A percentile compares a stretch with the other conserved stretches of the same genome.
phyloP scores from a whole-genome alignment of 2,329 filamentous ascomycete species.

The Knoxdaviesia capensis region DNA sequence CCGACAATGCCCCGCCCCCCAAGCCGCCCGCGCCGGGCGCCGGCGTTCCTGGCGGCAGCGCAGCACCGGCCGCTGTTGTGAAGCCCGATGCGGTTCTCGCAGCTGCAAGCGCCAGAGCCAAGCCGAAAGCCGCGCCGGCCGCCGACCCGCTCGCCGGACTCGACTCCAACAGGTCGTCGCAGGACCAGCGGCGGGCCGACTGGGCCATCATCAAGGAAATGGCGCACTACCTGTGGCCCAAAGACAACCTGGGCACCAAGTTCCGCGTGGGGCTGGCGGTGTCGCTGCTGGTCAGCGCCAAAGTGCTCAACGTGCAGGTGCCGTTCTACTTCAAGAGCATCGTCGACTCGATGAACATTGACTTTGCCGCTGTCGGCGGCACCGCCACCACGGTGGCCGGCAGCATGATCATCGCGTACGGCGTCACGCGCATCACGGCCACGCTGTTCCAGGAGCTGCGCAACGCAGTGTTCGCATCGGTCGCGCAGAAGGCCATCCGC shows the following conservation, averaged over 20 bases:
- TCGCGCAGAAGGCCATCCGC: conserved; percentile 91
- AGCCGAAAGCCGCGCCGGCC: conserved; percentile 3
- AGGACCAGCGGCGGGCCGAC: conserved; percentile 88
- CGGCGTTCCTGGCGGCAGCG: too few species aligned
- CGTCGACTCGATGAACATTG: conserved; percentile 93
- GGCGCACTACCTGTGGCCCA: conserved; percentile 90
- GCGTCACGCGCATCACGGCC: conserved; percentile 69
- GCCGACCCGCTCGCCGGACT: conserved; percentile 40
- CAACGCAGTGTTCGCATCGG: conserved; percentile 91
- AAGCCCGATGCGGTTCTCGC: too few species aligned
- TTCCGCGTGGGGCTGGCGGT: conserved; percentile 74
- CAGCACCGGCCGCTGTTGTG: too few species aligned
- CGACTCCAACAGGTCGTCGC: conserved; percentile 39
- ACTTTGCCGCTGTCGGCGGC: conserved; percentile 69
- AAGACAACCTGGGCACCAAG: conserved; percentile 53
- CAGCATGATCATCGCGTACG: conserved; percentile 85
- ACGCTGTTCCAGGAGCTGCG: conserved; percentile 83
- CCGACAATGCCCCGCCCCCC: too few species aligned
- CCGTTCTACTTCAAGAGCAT: conserved; percentile 99
- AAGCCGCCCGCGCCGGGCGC: too few species aligned
- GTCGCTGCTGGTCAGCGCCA: conserved; percentile 66
- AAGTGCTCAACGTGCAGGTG: conserved; percentile 91
- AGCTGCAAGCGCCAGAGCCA: neutral
- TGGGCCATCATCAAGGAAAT: conserved; percentile 99
- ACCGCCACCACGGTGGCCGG: conserved; percentile 79